These are phyloP conservation scores for Phytophthora idaei DNA, from an alignment of 352 stramenopile species.

Conservation along the genomic window DNA sequence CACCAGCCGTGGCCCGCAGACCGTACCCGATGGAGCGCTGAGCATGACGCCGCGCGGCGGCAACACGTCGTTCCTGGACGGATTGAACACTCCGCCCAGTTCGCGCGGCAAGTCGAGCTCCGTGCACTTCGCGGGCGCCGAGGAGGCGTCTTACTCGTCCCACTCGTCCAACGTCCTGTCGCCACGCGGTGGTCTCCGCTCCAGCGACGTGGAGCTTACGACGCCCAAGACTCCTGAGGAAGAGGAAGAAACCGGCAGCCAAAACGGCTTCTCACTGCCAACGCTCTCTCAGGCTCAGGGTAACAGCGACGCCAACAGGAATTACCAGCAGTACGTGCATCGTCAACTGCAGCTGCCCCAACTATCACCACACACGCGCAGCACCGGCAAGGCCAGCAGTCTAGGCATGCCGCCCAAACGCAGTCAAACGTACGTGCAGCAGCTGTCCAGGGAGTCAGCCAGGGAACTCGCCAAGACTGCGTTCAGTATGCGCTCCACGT, in stretches of 20 bases:
- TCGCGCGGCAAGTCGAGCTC: conserved; percentile 29
- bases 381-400: conserved; percentile 31
- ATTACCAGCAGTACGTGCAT: conserved; percentile 74
- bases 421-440: conserved; percentile 46
- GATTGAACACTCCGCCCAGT: conserved; percentile 36
- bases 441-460: conserved; percentile 55
- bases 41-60: conserved; percentile 27
- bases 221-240: conserved; percentile 42
- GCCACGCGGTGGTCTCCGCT: conserved; percentile 9
- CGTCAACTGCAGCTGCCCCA: conserved; percentile 68
- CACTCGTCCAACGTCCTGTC: conserved; percentile 37
- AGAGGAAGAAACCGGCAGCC: conserved; percentile 1
- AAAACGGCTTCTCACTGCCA: conserved; percentile 35
- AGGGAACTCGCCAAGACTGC: conserved; percentile 77
- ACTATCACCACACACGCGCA: conserved; percentile 40
- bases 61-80: conserved; percentile 26
- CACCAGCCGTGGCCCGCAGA: conserved; percentile 7
- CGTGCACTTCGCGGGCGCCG: conserved; percentile 25
- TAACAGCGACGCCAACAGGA: conserved; percentile 13
- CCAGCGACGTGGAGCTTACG: conserved; percentile 26
- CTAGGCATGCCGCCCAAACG: conserved; percentile 17
- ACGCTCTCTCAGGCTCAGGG: conserved; percentile 21
- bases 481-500: conserved; percentile 67
- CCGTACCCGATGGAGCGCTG: conserved; percentile 22
- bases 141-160: conserved; percentile 34